These are phyloP conservation scores for Exophiala lecanii-corni DNA, from an alignment of 2,329 filamentous ascomycete genomes.

Conservation along the genomic window DNA sequence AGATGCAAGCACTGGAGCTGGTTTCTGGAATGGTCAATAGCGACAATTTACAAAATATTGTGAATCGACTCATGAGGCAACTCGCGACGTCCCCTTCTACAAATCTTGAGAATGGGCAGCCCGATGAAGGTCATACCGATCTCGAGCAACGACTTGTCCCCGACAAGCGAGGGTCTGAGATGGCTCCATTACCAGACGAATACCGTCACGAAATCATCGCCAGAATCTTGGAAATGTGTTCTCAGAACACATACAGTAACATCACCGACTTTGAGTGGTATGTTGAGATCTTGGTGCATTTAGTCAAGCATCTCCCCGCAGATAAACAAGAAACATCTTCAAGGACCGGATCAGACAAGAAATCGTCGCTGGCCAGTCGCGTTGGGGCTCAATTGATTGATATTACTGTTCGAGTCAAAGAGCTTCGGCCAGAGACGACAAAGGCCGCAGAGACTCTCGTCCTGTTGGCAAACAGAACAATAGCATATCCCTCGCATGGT, in stretches of 20 bases:
- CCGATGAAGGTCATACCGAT: slow-evolving; percentile 43
- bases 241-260: slow-evolving; percentile 79
- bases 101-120: slow-evolving; percentile 34
- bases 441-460: slow-evolving; percentile 75
- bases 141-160: slow-evolving; percentile 52
- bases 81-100: slow-evolving; percentile 61
- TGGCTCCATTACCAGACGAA: slow-evolving; percentile 70
- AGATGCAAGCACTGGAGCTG: slow-evolving; percentile 84
- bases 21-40: slow-evolving; percentile 90
- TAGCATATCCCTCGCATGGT: slow-evolving; percentile 50
- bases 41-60: slow-evolving; percentile 77
- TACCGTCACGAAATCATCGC: slow-evolving; percentile 80
- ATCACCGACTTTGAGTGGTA: slow-evolving; percentile 96
- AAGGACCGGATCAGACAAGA: slow-evolving; percentile 24
- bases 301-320: slow-evolving; percentile 42
- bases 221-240: slow-evolving; percentile 83
- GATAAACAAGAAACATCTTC: slow-evolving; percentile 4
- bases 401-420: slow-evolving; percentile 84
- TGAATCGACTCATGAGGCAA: slow-evolving; percentile 82
- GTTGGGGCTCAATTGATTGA: slow-evolving; percentile 86
- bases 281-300: slow-evolving; percentile 79
- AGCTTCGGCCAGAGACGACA: slow-evolving; percentile 73
- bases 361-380: slow-evolving; percentile 29
- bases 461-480: slow-evolving; percentile 53
- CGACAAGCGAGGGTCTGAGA: slow-evolving; percentile 47